These are phyloP conservation scores for Camelina hispida DNA, from an alignment of 345 rosid species.

Conservation along the genomic window DNA sequence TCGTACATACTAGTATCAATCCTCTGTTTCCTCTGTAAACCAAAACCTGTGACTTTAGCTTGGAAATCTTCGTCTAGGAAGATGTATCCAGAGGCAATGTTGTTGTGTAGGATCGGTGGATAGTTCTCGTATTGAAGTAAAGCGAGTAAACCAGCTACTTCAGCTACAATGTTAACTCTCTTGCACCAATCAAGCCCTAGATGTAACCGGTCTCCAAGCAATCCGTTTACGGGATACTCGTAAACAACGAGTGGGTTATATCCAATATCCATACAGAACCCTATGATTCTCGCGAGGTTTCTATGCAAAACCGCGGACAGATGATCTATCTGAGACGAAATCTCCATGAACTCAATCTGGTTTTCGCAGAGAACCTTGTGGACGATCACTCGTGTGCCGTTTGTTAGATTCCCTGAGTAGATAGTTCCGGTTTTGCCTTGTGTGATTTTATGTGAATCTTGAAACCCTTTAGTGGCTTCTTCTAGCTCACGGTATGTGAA, in stretches of 20 bases:
- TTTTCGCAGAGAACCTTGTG: constrained; percentile 67
- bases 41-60: constrained; percentile 67
- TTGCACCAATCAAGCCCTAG: constrained; percentile 70
- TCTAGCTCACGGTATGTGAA: constrained; percentile 75
- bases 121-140: constrained; percentile 65
- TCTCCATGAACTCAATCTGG: constrained; percentile 61
- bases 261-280: constrained; percentile 69
- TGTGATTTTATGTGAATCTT: constrained; percentile 57
- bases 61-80: constrained; percentile 66
- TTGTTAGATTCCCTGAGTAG: constrained; percentile 61
- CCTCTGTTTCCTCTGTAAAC: constrained; percentile 45
- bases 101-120: constrained; percentile 70
- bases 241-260: constrained; percentile 63
- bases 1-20: constrained; percentile 57
- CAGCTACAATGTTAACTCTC: constrained; percentile 67
- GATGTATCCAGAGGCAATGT: constrained; percentile 58
- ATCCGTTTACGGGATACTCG: constrained; percentile 73
- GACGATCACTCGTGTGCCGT: constrained; percentile 68
- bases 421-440: constrained; percentile 54
- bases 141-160: constrained; percentile 66
- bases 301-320: constrained; percentile 61
- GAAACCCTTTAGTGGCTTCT: constrained; percentile 71
- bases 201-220: constrained; percentile 58
- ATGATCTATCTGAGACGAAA: constrained; percentile 62
- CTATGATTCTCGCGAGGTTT: constrained; percentile 71